These are phyloP conservation scores for Lasiosphaeris hirsuta DNA, from an alignment of 495 filamentous ascomycete genomes.

Conservation along the genomic window DNA sequence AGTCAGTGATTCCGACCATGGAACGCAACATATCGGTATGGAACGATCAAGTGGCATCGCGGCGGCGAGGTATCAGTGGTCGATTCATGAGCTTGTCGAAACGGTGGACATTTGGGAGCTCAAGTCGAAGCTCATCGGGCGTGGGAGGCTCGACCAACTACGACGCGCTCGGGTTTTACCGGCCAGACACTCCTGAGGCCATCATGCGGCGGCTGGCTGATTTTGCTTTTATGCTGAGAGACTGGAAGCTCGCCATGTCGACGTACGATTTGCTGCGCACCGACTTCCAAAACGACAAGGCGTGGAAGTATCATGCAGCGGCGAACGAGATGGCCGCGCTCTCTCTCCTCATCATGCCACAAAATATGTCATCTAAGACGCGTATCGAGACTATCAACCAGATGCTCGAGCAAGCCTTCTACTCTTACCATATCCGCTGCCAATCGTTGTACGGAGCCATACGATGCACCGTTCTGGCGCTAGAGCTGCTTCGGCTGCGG, in stretches of 20 bases:
- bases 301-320: conserved; percentile 91
- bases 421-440: conserved; percentile 87
- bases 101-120: conserved; percentile 71
- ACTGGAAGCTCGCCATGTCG: conserved; percentile 87
- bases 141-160: conserved; percentile 60
- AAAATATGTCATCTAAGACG: conserved; percentile 64
- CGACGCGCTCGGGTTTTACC: conserved; percentile 77
- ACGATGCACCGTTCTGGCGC: conserved; percentile 68
- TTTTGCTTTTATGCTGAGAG: conserved; percentile 92
- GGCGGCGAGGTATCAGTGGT: conserved; percentile 79
- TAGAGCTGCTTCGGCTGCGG: conserved; percentile 77
- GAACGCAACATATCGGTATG: conserved; percentile 83
- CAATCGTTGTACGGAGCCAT: conserved; percentile 68
- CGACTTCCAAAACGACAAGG: conserved; percentile 92
- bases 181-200: conserved; percentile 79
- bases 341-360: conserved; percentile 70
- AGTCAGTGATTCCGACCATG: conserved; percentile 92
- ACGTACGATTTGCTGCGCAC: conserved; percentile 84
- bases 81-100: conserved; percentile 90
- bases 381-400: conserved; percentile 77
- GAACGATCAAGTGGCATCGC: conserved; percentile 97
- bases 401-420: conserved; percentile 81
- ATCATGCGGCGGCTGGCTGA: conserved; percentile 91
- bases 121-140: conserved; percentile 43
- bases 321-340: conserved; percentile 91